phyloP scores from a whole-genome alignment of 306 rosid genomes.

The Calophaca sinica region DNA sequence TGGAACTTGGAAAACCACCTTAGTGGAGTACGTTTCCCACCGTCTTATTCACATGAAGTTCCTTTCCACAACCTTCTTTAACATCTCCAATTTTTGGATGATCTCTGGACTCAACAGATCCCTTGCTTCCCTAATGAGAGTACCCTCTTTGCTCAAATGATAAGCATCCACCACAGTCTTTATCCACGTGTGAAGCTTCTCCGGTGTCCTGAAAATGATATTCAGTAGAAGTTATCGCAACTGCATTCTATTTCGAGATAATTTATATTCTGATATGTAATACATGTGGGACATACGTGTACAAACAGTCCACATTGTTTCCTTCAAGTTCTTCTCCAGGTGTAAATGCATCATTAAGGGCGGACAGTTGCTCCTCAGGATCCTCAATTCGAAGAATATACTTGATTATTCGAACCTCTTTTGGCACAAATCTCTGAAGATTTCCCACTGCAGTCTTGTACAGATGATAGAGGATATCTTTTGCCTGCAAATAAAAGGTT shows the following conservation, averaged over 20 bases:
- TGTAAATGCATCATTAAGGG: conserved; percentile 86
- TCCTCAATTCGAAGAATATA: conserved; percentile 77
- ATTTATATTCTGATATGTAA: conserved; percentile 28
- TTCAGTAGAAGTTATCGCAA: conserved; percentile 3
- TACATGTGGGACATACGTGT: conserved; percentile 84
- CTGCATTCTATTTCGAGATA: conserved; percentile 21
- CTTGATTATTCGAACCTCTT: conserved; percentile 86
- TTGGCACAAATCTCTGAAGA: conserved; percentile 86
- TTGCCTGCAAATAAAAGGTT: conserved; percentile 60
- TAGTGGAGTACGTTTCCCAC: background rate
- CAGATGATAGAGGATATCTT: conserved; percentile 83
- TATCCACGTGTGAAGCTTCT: conserved; percentile 79
- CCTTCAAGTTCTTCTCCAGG: conserved; percentile 94
- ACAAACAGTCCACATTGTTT: conserved; percentile 70
- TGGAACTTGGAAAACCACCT: conserved; percentile 32
- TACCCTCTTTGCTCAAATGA: conserved; percentile 80
- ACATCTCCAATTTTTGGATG: conserved; percentile 72
- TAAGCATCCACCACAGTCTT: conserved; percentile 79
- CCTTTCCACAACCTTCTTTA: conserved; percentile 65
- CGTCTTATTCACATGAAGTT: conserved; percentile 73
- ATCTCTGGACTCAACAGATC: conserved; percentile 89
- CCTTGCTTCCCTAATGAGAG: conserved; percentile 84
- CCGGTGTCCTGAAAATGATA: conserved; percentile 73
- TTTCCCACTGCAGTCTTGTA: conserved; percentile 80
- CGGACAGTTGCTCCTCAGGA: conserved; percentile 71